Evolutionary conservation across 106 monocot species (phyloP), one percentile per base, ranked within the genome.

Genomic region (Posidonia australis): DNA sequence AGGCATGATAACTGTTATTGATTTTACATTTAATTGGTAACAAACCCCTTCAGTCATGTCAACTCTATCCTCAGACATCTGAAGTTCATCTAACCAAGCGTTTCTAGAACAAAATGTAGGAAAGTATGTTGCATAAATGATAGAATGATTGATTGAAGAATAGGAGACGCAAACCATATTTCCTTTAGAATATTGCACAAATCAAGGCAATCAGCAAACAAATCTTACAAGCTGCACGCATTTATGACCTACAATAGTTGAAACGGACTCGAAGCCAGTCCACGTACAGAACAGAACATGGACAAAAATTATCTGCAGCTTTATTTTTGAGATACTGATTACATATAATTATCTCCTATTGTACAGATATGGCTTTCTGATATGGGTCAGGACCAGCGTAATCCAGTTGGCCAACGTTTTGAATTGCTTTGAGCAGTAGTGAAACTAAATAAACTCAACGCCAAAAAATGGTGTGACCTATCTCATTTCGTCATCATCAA

Each of bases 261-360:
- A 17, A 49, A 83, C 36, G 7, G 36, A 2, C 36, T 31, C 74
- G 16, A 49, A 49, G 16, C 16, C 49, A 17, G 18, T 49, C 16
- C 49, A 14, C 0, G n/a, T 49, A 49, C 49, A 49, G 16, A 3
- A 17, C 13, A 10, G 49, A 12, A 49, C 49, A 19, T 49, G 49
- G 16, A n/a, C n/a, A 49, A 49, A 49, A 49, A 49, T 49, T 17
- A 23, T 9, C 12, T 24, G 20, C 23, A 55, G 5, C 54, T 55
- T 55, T 55, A 25, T 55, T 55, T 55, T 10, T 1, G 19, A 55
- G 54, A 55, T 25, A 19, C 54, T 11, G 23, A 25, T 55, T 23
- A 55, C 24, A 25, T 25, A 55, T 55, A 25, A 55, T 23, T 23
- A 23, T 12, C 24, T n/a, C 54, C 54, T 55, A 55, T 55, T 55